Percentiles rank a stretch among this genome's conserved stretches.
Evolutionary conservation across 1,139 yeast species (phyloP).

Genomic region (Komagataea norvegica): DNA sequence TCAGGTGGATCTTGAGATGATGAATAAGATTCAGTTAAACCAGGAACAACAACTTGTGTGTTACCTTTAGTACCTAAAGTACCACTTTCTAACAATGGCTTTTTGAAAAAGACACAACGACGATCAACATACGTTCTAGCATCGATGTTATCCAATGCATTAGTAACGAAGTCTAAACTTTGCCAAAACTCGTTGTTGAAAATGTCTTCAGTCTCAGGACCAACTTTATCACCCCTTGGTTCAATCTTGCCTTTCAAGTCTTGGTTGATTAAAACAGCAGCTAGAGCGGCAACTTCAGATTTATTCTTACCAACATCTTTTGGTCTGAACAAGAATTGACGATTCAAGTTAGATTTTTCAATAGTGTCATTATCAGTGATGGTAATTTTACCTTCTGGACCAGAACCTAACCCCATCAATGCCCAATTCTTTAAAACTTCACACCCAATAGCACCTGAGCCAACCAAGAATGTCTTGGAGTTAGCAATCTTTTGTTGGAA

Average conservation of each 20-base stretch:
- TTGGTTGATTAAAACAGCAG: conserved; percentile 83
- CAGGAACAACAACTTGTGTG: conserved; percentile 93
- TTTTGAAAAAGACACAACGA: conserved; percentile 88
- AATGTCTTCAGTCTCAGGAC: conserved; percentile 84
- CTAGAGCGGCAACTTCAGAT: conserved; percentile 85
- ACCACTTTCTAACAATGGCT: conserved; percentile 92
- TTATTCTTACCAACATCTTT: conserved; percentile 90
- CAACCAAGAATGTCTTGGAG: conserved; percentile 83
- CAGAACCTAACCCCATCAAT: conserved; percentile 90
- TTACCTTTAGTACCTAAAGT: conserved; percentile 98
- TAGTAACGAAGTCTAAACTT: conserved; percentile 79
- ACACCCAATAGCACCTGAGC: conserved; percentile 99
- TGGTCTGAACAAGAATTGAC: conserved; percentile 93
- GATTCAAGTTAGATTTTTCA: conserved; percentile 90
- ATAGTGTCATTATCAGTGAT: conserved; percentile 94
- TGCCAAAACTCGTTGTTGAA: conserved; percentile 89
- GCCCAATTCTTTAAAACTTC: conserved; percentile 99
- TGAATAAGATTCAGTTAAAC: conserved; percentile 89
- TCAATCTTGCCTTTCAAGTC: conserved; percentile 73
- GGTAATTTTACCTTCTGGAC: conserved; percentile 76
- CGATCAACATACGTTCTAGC: conserved; percentile 98
- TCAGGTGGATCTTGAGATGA: conserved; percentile 99
- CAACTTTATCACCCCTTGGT: conserved; percentile 81
- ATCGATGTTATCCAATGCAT: conserved; percentile 95
- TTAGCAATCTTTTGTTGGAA: conserved; percentile 73